Evolutionary conservation across 2,329 filamentous ascomycete species (phyloP).

Genomic region (Xylaria sp.): DNA sequence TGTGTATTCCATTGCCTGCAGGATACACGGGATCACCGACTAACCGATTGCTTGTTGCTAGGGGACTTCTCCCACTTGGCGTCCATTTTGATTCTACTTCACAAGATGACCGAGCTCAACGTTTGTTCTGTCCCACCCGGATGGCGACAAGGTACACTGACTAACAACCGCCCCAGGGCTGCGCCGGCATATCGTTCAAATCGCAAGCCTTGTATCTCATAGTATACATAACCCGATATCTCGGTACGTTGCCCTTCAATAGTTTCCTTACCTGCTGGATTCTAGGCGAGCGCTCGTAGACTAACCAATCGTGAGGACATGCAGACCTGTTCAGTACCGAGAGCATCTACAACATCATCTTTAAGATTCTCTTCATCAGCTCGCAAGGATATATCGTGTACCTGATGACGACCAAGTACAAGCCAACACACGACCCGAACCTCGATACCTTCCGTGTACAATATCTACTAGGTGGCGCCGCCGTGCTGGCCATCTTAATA

Average conservation of each 20-base stretch:
- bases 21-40: conserved; percentile 1
- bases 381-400: conserved; percentile 94
- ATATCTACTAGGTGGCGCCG: conserved; percentile 84
- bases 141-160: conserved; percentile 21
- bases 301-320: conserved; percentile 6
- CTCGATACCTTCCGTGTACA: conserved; percentile 97
- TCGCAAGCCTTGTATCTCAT: conserved; percentile 94
- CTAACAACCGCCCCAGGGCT: conserved; percentile 69
- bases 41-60: conserved; percentile 46
- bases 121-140: conserved; percentile 57
- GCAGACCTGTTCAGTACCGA: conserved; percentile 84
- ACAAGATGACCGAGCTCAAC: conserved; percentile 94
- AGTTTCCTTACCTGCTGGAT: neutral
- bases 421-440: conserved; percentile 95
- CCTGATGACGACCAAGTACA: conserved; percentile 97
- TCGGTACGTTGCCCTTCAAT: conserved; percentile 59
- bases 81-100: conserved; percentile 91
- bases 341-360: conserved; percentile 89
- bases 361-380: conserved; percentile 94
- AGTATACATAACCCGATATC: conserved; percentile 92
- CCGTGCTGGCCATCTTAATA: conserved; percentile 78
- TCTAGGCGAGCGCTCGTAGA: neutral
- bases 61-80: conserved; percentile 94
- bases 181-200: conserved; percentile 97
- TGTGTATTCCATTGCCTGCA: conserved; percentile 42